Evolutionary conservation across 495 filamentous ascomycete species (phyloP).

Genomic region (Extremus antarcticus): DNA sequence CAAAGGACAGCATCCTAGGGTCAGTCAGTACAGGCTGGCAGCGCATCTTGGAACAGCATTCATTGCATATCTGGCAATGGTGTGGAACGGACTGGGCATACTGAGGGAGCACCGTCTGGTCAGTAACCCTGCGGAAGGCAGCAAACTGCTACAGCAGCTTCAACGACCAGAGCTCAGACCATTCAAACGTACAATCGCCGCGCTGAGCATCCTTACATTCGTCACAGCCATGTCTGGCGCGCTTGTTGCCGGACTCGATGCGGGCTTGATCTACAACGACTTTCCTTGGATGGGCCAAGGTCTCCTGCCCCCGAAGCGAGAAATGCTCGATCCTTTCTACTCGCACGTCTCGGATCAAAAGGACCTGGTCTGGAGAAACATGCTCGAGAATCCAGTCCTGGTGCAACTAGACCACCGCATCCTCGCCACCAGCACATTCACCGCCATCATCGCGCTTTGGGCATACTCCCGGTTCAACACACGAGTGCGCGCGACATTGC

Average conservation of each 20-base stretch:
- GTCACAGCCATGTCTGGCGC: conserved; percentile 85
- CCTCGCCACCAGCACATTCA: conserved; percentile 80
- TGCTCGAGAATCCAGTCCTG: conserved; percentile 88
- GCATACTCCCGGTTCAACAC: conserved; percentile 59
- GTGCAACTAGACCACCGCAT: conserved; percentile 95
- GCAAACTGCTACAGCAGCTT: conserved; percentile 47
- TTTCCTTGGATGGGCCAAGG: conserved; percentile 90
- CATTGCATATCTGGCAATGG: conserved; percentile 82
- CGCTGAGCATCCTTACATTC: conserved; percentile 69
- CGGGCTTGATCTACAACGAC: conserved; percentile 95
- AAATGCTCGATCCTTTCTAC: conserved; percentile 81
- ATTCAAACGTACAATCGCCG: conserved; percentile 63
- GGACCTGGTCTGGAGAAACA: conserved; percentile 91
- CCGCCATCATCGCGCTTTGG: conserved; percentile 63
- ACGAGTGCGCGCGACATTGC: conserved; percentile 45
- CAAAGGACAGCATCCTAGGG: conserved; percentile 77
- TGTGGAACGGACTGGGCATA: conserved; percentile 80
- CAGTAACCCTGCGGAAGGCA: conserved; percentile 45
- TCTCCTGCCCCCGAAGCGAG: conserved; percentile 63
- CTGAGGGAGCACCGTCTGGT: conserved; percentile 61
- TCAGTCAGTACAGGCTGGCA: conserved; percentile 86
- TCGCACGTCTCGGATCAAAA: conserved; percentile 60
- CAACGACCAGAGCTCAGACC: conserved; percentile 52
- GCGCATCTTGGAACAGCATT: conserved; percentile 86
- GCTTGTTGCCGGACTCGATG: conserved; percentile 88